Evolutionary conservation across 805 yeast species (phyloP).

Genomic region (Starmerella potacharoeniae): DNA sequence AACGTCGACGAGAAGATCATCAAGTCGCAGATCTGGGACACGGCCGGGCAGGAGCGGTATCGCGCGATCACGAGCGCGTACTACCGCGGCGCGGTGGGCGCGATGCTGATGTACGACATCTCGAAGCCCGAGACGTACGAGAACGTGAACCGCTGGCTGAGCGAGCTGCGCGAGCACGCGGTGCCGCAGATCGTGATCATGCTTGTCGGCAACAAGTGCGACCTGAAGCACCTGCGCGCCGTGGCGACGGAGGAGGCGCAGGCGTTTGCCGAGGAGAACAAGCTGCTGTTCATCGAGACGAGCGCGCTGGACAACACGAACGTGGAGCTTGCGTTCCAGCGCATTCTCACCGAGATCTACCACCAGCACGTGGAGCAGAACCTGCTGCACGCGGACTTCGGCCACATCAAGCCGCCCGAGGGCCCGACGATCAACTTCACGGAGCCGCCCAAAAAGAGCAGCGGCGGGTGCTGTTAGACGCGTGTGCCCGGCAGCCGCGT

Average conservation of each 20-base stretch:
- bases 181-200: constrained; percentile 94
- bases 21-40: constrained; percentile 97
- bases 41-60: constrained; percentile 98
- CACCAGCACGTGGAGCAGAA: constrained; percentile 89
- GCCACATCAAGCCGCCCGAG: constrained; percentile 53
- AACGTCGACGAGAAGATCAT: constrained; percentile 92
- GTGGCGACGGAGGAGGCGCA: constrained; percentile 97
- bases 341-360: constrained; percentile 81
- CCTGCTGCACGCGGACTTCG: constrained; percentile 68
- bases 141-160: constrained; percentile 86
- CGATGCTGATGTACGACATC: constrained; percentile 88
- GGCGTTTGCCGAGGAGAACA: constrained; percentile 72
- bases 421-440: constrained; percentile 91
- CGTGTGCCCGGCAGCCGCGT: too few relatives aligned
- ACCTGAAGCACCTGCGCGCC: constrained; percentile 84
- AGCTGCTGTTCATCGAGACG: constrained; percentile 86
- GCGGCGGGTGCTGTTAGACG: constrained; percentile 53
- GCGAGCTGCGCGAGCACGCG: constrained; percentile 91
- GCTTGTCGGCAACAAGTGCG: constrained; percentile 94
- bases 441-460: constrained; percentile 69
- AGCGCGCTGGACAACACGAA: constrained; percentile 89
- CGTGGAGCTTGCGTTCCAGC: constrained; percentile 90
- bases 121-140: constrained; percentile 83
- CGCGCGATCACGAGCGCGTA: constrained; percentile 96
- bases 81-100: constrained; percentile 97